These are phyloP conservation scores for Nasturtium officinale DNA, from an alignment of 345 rosid species.

Conservation along the genomic window DNA sequence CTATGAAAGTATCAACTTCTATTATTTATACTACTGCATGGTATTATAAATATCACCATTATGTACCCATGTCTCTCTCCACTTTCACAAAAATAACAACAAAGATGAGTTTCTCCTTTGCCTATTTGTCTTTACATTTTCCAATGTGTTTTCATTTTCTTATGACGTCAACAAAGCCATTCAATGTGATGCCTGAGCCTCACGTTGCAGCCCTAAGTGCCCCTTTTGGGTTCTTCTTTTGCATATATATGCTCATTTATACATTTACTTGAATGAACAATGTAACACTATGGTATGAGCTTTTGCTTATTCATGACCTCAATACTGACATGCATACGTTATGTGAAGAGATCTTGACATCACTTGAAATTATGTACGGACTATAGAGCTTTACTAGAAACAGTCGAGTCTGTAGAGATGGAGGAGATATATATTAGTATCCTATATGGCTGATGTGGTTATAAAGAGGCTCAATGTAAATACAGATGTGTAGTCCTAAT, in stretches of 20 bases:
- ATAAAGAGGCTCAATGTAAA: background rate
- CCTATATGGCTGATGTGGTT: conserved; percentile 15
- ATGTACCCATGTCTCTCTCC: conserved; percentile 40
- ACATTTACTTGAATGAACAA: conserved; percentile 26
- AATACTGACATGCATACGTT: conserved; percentile 44
- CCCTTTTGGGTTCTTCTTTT: conserved; percentile 33
- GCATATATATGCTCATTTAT: conserved; percentile 23
- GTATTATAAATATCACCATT: conserved; percentile 8
- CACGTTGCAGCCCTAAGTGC: conserved; percentile 39
- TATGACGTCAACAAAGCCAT: conserved; percentile 41
- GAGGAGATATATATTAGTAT: background rate
- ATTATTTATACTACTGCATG: background rate
- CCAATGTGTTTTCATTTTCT: conserved; percentile 44
- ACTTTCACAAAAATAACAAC: conserved; percentile 52
- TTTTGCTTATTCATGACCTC: conserved; percentile 24
- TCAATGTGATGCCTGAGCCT: conserved; percentile 37
- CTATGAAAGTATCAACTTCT: conserved; percentile 9
- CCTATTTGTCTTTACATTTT: conserved; percentile 45
- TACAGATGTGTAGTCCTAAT: background rate
- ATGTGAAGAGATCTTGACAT: conserved; percentile 37
- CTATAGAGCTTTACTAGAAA: background rate
- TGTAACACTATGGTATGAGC: conserved; percentile 35
- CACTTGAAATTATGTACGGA: conserved; percentile 32
- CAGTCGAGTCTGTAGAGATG: conserved; percentile 20
- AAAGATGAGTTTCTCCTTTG: conserved; percentile 30